Evolutionary conservation across 805 yeast species (phyloP).

Genomic region (Limtongia smithiae): DNA sequence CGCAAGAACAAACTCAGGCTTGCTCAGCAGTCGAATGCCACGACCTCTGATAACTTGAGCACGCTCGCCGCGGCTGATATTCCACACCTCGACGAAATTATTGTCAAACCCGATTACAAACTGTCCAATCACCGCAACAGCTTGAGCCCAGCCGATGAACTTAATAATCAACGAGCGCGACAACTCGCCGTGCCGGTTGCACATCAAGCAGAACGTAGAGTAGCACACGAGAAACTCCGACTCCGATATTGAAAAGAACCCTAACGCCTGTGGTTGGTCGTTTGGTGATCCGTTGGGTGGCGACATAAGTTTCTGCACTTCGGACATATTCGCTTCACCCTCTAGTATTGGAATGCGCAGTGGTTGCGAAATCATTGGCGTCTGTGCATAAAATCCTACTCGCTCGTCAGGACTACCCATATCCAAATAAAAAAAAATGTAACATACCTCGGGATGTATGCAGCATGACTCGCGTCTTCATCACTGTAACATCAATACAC

Average conservation of each 20-base stretch:
- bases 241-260: constrained; percentile 59
- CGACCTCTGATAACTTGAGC: constrained; percentile 72
- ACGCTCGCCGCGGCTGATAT: constrained; percentile 44
- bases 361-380: too few relatives aligned
- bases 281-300: too few relatives aligned
- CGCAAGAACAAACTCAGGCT: background rate
- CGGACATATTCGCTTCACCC: too few relatives aligned
- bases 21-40: constrained; percentile 43
- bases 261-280: too few relatives aligned
- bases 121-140: constrained; percentile 45
- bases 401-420: background rate
- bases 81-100: constrained; percentile 68
- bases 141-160: constrained; percentile 38
- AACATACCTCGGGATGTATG: constrained; percentile 61
- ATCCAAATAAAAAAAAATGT: too few relatives aligned
- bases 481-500: constrained; percentile 56
- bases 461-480: constrained; percentile 63
- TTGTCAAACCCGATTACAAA: constrained; percentile 55
- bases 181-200: constrained; percentile 48
- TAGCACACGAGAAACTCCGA: constrained; percentile 59
- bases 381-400: constrained; percentile 49
- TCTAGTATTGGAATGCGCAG: too few relatives aligned
- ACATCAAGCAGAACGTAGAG: constrained; percentile 64
- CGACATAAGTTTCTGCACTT: too few relatives aligned
- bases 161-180: constrained; percentile 43